Conservation (phyloP, 805 yeast species). For the Metschnikowia henanensis region DNA sequence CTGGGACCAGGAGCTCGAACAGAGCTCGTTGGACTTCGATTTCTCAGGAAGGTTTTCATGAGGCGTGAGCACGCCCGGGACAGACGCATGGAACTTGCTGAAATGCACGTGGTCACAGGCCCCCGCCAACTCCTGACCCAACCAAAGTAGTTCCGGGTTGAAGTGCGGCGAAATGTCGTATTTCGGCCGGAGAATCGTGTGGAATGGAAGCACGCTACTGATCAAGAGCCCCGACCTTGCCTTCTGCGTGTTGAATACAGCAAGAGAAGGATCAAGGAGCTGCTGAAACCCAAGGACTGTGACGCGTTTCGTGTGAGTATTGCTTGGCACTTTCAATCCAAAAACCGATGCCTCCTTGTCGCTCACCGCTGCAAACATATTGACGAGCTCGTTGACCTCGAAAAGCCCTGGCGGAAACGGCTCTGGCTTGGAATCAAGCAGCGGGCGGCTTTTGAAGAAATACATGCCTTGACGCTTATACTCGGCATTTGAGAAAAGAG, state of each 20-base stretch:
- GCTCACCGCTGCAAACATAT: conserved; percentile 21
- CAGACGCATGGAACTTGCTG: conserved; percentile 26
- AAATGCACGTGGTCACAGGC: conserved; percentile 21
- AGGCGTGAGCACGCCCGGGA: conserved; percentile 34
- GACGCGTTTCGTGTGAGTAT: conserved; percentile 16
- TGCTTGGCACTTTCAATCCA: conserved; percentile 10
- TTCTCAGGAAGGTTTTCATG: conserved; percentile 21
- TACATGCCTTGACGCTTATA: conserved; percentile 25
- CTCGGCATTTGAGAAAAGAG: conserved; percentile 19
- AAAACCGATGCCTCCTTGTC: conserved; percentile 21
- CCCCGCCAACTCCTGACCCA: conserved; percentile 36
- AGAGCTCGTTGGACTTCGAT: conserved; percentile 29
- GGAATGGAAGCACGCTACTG: conserved; percentile 25
- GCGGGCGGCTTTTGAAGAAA: conserved; percentile 31
- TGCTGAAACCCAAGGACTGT: conserved; percentile 24
- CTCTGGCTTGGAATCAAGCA: conserved; percentile 18
- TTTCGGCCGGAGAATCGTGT: conserved; percentile 22
- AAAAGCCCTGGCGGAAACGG: conserved; percentile 29
- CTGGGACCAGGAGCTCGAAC: conserved; percentile 43
- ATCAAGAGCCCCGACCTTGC: conserved; percentile 29
- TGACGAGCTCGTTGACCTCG: conserved; percentile 28
- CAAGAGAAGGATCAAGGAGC: conserved; percentile 29
- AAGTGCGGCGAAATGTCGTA: conserved; percentile 14
- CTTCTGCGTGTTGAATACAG: conserved; percentile 28
- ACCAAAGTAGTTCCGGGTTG: conserved; percentile 32